Evolutionary conservation across 495 filamentous ascomycete genomes (phyloP).

Genomic region (Endocarpon pusillum): DNA sequence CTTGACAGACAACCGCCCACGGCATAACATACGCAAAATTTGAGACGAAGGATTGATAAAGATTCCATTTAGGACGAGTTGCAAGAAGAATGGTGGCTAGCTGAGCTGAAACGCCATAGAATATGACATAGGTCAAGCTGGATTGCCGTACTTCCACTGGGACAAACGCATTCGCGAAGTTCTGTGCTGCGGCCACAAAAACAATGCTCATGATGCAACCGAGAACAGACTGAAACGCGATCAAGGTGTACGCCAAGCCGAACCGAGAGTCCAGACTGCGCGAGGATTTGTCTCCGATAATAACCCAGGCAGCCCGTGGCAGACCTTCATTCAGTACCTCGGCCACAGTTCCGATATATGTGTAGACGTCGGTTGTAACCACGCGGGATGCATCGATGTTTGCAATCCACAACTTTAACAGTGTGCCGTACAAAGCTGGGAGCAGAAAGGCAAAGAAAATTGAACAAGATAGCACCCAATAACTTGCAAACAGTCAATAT

Average conservation of each 20-base stretch:
- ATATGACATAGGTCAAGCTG: slow-evolving; percentile 51
- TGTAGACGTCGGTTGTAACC: slow-evolving; percentile 51
- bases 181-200: slow-evolving; percentile 36
- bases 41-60: slow-evolving; percentile 44
- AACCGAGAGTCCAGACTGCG: slow-evolving; percentile 35
- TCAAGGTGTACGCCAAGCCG: slow-evolving; percentile 44
- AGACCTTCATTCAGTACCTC: slow-evolving; percentile 63
- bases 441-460: slow-evolving; percentile 45
- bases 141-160: slow-evolving; percentile 35
- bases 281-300: slow-evolving; percentile 49
- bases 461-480: slow-evolving; percentile 41
- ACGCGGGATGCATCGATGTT: slow-evolving; percentile 47
- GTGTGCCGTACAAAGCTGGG: slow-evolving; percentile 50
- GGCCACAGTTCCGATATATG: slow-evolving; percentile 43
- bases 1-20: slow-evolving; percentile 48
- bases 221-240: slow-evolving; percentile 37
- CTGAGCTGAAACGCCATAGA: slow-evolving; percentile 48
- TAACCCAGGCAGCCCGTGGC: slow-evolving; percentile 47
- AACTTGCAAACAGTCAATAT: slow-evolving; percentile 21
- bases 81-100: slow-evolving; percentile 47
- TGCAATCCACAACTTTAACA: slow-evolving; percentile 60
- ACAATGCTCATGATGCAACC: slow-evolving; percentile 43
- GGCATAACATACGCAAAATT: slow-evolving; percentile 54
- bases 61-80: slow-evolving; percentile 47
- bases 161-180: slow-evolving; percentile 45